Evolutionary conservation across 208 protist species (phyloP), one percentile per base, ranked within the genome.

Genomic region (Trypanosoma caninum): DNA sequence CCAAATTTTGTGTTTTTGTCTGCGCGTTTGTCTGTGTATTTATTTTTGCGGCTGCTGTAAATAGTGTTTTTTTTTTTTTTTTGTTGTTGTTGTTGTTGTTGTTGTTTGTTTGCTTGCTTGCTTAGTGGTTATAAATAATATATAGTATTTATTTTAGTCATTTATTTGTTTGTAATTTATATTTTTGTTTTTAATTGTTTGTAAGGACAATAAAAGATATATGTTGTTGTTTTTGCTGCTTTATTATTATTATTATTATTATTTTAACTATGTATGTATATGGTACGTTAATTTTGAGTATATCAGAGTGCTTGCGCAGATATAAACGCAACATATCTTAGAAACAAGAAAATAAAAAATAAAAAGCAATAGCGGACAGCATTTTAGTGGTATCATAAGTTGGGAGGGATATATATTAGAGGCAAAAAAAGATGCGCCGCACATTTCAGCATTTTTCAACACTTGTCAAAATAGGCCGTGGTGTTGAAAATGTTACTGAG

Each of bases 401-500:
- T n/a, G n/a, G n/a, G n/a, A n/a, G n/a, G n/a, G n/a, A n/a, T n/a
- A n/a, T n/a, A n/a, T n/a, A n/a, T n/a, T n/a, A n/a, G n/a, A n/a
- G n/a, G n/a, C n/a, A 14, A 55, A 14, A 25, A 51, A 80, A 73
- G 68, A 72, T 92, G 35, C 81, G 79, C 47, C 61, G 76, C 22
- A 79, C 67, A 3, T 46, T 66, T 28, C 55, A 60, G 11, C 63
- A 70, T 58, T 59, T 72, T 23, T 82, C 78, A 48, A 93, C 86
- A 4, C 69, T 93, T 14, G 86, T 93, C 0, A 93, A 90, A 70
- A 72, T 93, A 20, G 86, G 86, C 20, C 82, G 86, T 20, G 86
- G 86, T 18, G 55, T 78, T 9, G 60, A 73, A 48, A 91, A 89
- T 66, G 83, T 94, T 37, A 91, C 87, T 7, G 81, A 91, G 70